Evolutionary conservation across 352 stramenopile species (phyloP).

Genomic region (Halophytophthora batemanensis): DNA sequence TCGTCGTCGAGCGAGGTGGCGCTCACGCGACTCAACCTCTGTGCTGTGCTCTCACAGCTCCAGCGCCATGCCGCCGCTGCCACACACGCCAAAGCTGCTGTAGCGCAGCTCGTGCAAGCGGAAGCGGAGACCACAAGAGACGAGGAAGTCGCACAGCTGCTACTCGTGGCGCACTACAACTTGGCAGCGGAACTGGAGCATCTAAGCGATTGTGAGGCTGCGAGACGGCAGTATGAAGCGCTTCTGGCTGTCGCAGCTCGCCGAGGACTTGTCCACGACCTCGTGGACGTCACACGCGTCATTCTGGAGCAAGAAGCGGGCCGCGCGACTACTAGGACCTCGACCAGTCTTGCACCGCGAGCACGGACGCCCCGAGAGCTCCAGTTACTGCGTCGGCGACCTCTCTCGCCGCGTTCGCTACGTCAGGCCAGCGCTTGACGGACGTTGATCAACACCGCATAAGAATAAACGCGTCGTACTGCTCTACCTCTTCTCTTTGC

Average conservation of each 20-base stretch:
- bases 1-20: conserved; percentile 25
- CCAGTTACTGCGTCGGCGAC: conserved; percentile 10
- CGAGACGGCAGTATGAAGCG: conserved; percentile 17
- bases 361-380: conserved; percentile 13
- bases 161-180: conserved; percentile 60
- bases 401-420: conserved; percentile 24
- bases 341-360: conserved; percentile 5
- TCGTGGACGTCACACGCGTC: conserved; percentile 20
- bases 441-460: background rate
- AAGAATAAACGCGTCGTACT: conserved; percentile 12
- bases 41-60: conserved; percentile 57
- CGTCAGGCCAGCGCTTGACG: conserved; percentile 10
- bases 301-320: conserved; percentile 22
- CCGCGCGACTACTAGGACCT: conserved; percentile 5
- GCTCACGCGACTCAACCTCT: conserved; percentile 60
- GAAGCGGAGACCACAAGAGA: background rate
- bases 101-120: conserved; percentile 25
- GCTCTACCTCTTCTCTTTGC: conserved; percentile 1
- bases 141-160: conserved; percentile 20
- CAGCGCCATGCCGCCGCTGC: conserved; percentile 38
- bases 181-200: conserved; percentile 59
- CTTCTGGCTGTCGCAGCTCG: conserved; percentile 24
- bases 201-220: conserved; percentile 22
- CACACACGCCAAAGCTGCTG: conserved; percentile 41
- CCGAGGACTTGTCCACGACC: conserved; percentile 17